Percentiles rank a stretch among this genome's conserved stretches.
Evolutionary conservation across 2,329 filamentous ascomycete species (phyloP).

Genomic region (Ambrosiella beaveri): DNA sequence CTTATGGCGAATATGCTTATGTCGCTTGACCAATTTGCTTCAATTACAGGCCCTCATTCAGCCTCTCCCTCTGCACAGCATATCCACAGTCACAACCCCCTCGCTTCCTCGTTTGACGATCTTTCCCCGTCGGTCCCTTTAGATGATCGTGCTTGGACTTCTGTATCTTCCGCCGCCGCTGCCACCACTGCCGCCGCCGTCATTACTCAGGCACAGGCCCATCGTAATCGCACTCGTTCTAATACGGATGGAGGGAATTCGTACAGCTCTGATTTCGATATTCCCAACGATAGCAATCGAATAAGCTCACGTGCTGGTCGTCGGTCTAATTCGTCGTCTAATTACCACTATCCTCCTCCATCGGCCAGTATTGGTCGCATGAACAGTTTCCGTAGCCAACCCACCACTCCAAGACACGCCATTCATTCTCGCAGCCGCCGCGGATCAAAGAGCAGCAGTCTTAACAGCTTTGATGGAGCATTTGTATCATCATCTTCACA

Average conservation of each 20-base stretch:
- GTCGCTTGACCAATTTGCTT: constrained; percentile 67
- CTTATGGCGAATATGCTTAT: constrained; percentile 91
- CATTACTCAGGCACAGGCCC: constrained; percentile 8
- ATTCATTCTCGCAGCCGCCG: constrained; percentile 41
- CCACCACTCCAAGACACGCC: constrained; percentile 23
- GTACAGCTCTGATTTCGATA: constrained; percentile 46
- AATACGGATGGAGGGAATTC: constrained; percentile 29
- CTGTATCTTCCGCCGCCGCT: constrained; percentile 7
- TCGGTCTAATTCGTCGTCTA: constrained; percentile 68
- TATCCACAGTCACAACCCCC: constrained; percentile 5
- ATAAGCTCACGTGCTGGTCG: constrained; percentile 40
- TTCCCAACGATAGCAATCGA: constrained; percentile 35
- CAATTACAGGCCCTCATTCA: constrained; percentile 27
- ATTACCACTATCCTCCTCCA: constrained; percentile 30
- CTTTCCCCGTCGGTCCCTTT: constrained; percentile 3
- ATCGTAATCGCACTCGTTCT: constrained; percentile 16
- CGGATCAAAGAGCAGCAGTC: constrained; percentile 59
- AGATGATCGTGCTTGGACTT: constrained; percentile 14
- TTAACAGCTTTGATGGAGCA: constrained; percentile 47
- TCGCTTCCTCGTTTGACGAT: constrained; percentile 4
- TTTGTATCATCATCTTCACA: constrained; percentile 23
- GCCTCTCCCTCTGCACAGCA: constrained; percentile 16
- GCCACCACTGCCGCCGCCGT: constrained; percentile 4
- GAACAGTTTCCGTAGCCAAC: constrained; percentile 41
- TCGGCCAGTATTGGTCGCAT: constrained; percentile 37